Conservation (phyloP, 1,284 basidiomycete species). For the Blastosporella zonata region DNA sequence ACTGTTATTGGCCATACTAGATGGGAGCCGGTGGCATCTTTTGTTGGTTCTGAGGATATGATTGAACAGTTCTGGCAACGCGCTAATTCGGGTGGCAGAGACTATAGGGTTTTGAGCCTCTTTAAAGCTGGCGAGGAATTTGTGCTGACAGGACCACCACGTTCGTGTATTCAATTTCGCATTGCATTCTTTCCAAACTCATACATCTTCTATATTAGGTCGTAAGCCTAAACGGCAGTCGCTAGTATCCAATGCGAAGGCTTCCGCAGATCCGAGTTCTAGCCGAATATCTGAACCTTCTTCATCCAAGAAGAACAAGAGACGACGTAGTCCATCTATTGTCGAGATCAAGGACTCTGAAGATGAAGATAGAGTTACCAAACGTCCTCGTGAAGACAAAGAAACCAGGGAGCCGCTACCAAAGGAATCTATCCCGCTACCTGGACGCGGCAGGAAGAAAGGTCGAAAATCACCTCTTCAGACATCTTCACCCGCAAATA, state of each 20-base stretch:
- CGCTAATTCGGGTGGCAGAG: slow-evolving; percentile 47
- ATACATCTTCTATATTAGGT: slow-evolving; percentile 8
- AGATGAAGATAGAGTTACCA: slow-evolving; percentile 23
- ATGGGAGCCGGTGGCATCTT: slow-evolving; percentile 68
- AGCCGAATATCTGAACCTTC: background rate
- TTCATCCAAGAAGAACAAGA: slow-evolving; percentile 10
- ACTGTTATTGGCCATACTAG: slow-evolving; percentile 30
- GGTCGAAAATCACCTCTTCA: background rate
- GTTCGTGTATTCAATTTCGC: slow-evolving; percentile 31
- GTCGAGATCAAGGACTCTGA: slow-evolving; percentile 10
- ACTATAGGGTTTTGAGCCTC: slow-evolving; percentile 41
- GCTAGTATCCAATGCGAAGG: background rate
- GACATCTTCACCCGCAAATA: slow-evolving; percentile 2
- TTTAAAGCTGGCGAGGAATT: slow-evolving; percentile 59
- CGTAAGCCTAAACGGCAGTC: slow-evolving; percentile 24
- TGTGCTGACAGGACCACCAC: slow-evolving; percentile 52
- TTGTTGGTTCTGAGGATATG: slow-evolving; percentile 56
- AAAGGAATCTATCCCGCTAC: slow-evolving; percentile 1
- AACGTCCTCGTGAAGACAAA: slow-evolving; percentile 22
- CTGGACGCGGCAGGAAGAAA: slow-evolving; percentile 2
- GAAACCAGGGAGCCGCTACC: background rate
- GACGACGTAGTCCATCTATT: slow-evolving; percentile 12
- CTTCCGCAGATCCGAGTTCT: slow-evolving; percentile 2
- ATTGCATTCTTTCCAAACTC: background rate
- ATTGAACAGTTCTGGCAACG: slow-evolving; percentile 60